A percentile compares a stretch with the other conserved stretches of the same genome.
phyloP scores from a whole-genome alignment of 2,329 filamentous ascomycete species.

The Claviceps monticola region DNA sequence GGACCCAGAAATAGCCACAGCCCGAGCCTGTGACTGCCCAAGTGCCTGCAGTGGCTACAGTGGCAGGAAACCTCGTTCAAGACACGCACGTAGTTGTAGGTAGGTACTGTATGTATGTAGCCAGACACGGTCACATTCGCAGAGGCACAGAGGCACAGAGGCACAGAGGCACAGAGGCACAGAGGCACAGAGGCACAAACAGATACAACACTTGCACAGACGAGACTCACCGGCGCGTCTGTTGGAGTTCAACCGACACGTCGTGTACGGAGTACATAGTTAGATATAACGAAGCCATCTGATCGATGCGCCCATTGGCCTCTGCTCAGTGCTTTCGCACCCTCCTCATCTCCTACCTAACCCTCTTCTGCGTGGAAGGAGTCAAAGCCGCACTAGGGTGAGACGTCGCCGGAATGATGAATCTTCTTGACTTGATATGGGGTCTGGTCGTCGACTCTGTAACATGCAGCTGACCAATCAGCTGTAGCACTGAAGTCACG shows the following conservation, averaged over 20 bases:
- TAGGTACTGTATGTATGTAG: not conserved
- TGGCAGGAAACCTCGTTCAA: not conserved
- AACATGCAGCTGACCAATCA: not conserved
- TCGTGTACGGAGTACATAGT: not conserved
- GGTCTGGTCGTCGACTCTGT: slow-evolving; percentile 2
- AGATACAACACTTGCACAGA: not conserved
- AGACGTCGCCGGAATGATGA: not conserved
- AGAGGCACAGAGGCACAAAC: not conserved
- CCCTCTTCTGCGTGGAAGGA: not conserved
- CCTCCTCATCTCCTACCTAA: too few species aligned
- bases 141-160: not conserved
- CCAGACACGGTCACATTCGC: slow-evolving; percentile 1
- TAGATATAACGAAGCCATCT: not conserved
- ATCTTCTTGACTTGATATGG: not conserved
- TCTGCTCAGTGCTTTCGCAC: not conserved
- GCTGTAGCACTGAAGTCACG: not conserved
- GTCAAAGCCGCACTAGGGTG: not conserved
- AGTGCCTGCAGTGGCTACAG: not conserved
- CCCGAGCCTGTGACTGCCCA: not conserved
- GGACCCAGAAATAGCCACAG: not conserved
- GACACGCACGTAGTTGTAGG: not conserved
- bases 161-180: not conserved
- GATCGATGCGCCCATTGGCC: not conserved
- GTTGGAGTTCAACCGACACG: not conserved
- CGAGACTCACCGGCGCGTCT: not conserved